Percentiles rank a stretch among this genome's conserved stretches.
Evolutionary conservation across 192 early-diverging fungal genomes (phyloP).

Genomic region (Mortierella hygrophila): DNA sequence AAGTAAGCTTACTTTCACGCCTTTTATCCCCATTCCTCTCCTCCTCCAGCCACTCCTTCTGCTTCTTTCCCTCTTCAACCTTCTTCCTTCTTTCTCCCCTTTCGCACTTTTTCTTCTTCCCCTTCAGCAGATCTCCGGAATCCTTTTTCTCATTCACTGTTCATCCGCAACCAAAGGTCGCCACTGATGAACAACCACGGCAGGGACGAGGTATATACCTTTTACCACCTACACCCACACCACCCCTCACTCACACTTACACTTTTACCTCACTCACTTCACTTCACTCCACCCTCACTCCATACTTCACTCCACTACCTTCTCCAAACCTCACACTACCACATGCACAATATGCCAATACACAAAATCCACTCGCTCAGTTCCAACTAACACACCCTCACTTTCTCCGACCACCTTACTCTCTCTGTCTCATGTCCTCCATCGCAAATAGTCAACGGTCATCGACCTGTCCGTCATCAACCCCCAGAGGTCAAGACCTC

Average conservation of each 20-base stretch:
- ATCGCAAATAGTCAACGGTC: slow-evolving; percentile 19
- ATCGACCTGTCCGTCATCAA: slow-evolving; percentile 38
- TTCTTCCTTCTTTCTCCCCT: neutral
- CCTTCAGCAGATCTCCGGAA: neutral
- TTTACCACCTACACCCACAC: neutral
- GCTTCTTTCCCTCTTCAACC: neutral
- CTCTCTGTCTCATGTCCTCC: neutral
- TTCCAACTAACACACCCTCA: neutral
- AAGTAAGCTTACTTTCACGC: neutral
- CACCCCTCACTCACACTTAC: neutral
- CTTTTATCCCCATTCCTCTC: neutral
- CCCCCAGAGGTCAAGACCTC: slow-evolving; percentile 6
- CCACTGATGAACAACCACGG: slow-evolving; percentile 13
- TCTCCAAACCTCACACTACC: neutral
- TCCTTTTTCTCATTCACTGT: neutral
- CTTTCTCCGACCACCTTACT: neutral
- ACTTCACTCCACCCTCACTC: slow-evolving; percentile 1
- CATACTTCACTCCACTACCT: neutral
- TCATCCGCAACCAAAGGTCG: neutral
- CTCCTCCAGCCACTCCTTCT: neutral
- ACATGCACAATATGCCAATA: neutral
- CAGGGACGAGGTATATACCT: slow-evolving; percentile 28
- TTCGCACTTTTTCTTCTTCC: neutral
- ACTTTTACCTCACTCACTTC: neutral
- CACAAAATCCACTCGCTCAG: too few relatives aligned